Base-by-base conservation (phyloP, 2,329 filamentous ascomycete genomes). In the Talaromyces sp. region DNA sequence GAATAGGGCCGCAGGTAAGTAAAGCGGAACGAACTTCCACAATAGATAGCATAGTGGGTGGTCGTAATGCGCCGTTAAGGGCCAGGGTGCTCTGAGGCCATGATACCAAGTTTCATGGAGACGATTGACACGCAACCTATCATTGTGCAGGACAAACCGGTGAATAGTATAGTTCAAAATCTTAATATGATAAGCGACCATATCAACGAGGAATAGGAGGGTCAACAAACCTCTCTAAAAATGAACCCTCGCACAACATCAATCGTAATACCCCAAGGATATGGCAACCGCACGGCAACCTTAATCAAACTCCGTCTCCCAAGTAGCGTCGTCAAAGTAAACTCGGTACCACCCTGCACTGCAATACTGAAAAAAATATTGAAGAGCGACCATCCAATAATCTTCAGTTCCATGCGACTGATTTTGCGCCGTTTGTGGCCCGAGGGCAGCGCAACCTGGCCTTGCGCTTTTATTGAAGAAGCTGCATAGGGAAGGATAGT, bases 81-180 rank as follows among this genome's bases (percentile, higher is more conserved):
- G 84, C 71, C 83, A 87, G 0, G 85, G 84, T 13, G 82, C 74
- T 24, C 70, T 71, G 52, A 87, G 73, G 50, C 77, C 78, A 70
- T 88, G 86, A 65, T 87, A 85, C 86, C 86, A 88, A 39, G 72
- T 70, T 22, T 76, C 67, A 70, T 88, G 86, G 72, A 77, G 68
- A 39, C 68, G 81, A 76, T 77, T 91, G 87, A 71, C 79, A 79
- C 72, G 81, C 83, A 62, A 70, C 60, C 57, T 72, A 66, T 73
- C 86, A 81, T 60, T 83, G 77, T 96, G 92, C 9, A 97, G 83
- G 31, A 89, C 66, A 72, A 85, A 85, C 60, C 90, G 88, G 78
- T 96, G 92, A 69, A 92, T 82, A 70, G 87, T 84, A 75, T 96
- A 97, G 65, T 69, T 66, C 4, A 76, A 56, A 37, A 74, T 65